Conservation (phyloP, 208 protist species). For the Naegleria lovaniensis region DNA sequence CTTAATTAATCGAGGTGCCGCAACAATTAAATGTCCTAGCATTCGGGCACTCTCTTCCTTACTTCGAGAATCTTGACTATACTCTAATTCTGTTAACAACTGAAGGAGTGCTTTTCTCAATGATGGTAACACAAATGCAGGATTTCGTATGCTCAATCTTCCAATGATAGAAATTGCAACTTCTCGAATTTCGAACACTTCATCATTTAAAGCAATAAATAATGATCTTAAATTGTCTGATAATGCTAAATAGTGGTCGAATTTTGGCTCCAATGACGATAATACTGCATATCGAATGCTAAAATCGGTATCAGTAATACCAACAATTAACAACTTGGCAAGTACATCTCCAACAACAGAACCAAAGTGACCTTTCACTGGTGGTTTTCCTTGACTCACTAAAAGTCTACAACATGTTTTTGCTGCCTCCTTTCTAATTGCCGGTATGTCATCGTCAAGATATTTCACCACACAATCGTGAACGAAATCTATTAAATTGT, state of each 20-base stretch:
- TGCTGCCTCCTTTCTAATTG: conserved; percentile 40
- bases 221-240: conserved; percentile 64
- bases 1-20: conserved; percentile 28
- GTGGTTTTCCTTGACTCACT: conserved; percentile 10
- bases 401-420: conserved; percentile 29
- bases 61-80: conserved; percentile 23
- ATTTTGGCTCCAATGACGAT: conserved; percentile 37
- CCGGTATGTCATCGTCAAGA: conserved; percentile 35
- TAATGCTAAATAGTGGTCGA: conserved; percentile 71
- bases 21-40: conserved; percentile 26
- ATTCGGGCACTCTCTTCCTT: conserved; percentile 35
- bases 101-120: conserved; percentile 75
- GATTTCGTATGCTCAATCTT: conserved; percentile 64
- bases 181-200: conserved; percentile 65
- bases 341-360: conserved; percentile 1
- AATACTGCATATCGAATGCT: conserved; percentile 23
- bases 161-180: conserved; percentile 68
- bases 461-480: conserved; percentile 39
- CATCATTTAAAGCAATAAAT: conserved; percentile 81
- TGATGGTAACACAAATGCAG: conserved; percentile 66
- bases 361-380: neutral
- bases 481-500: conserved; percentile 35
- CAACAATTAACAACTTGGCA: conserved; percentile 1
- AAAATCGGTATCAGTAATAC: neutral
- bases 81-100: conserved; percentile 64